Conservation (phyloP, 805 yeast species). For the Ogataea paradorogensis region DNA sequence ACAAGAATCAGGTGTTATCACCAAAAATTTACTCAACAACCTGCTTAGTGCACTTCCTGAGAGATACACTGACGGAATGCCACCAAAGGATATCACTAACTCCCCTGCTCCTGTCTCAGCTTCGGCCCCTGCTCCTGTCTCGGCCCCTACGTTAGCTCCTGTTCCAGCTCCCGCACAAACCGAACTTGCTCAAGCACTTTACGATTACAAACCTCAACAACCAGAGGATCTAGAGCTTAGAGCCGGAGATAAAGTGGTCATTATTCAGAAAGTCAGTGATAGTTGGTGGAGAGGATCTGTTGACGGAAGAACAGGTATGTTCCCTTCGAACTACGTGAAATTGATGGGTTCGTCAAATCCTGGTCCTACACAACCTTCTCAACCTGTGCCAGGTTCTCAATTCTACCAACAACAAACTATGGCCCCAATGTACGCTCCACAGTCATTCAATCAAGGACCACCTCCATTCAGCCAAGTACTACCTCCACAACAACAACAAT, state of each 20-base stretch:
- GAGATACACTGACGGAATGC: slow-evolving; percentile 47
- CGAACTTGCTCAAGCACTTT: slow-evolving; percentile 63
- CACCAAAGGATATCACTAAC: slow-evolving; percentile 26
- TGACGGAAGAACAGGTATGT: slow-evolving; percentile 66
- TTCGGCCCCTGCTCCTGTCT: slow-evolving; percentile 7
- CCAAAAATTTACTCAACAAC: slow-evolving; percentile 50
- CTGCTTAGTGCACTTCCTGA: slow-evolving; percentile 54
- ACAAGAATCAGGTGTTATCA: slow-evolving; percentile 68
- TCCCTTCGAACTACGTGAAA: slow-evolving; percentile 85
- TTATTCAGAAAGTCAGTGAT: slow-evolving; percentile 68
- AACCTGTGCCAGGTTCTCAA: slow-evolving; percentile 19
- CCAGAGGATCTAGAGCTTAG: slow-evolving; percentile 65
- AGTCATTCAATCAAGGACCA: not conserved
- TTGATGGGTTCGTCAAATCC: slow-evolving; percentile 22
- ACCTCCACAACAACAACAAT: slow-evolving; percentile 18
- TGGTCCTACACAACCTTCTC: not conserved
- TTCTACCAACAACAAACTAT: slow-evolving; percentile 24
- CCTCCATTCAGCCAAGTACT: not conserved
- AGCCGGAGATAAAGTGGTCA: slow-evolving; percentile 66
- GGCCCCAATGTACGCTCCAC: slow-evolving; percentile 15
- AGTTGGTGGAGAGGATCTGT: slow-evolving; percentile 91
- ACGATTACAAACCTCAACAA: slow-evolving; percentile 72
- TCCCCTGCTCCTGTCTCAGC: slow-evolving; percentile 6
- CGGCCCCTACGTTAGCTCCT: too few species aligned
- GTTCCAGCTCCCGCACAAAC: slow-evolving; percentile 8